Evolutionary conservation across 208 protist species (phyloP).

Genomic region (Trypanosoma boissoni): DNA sequence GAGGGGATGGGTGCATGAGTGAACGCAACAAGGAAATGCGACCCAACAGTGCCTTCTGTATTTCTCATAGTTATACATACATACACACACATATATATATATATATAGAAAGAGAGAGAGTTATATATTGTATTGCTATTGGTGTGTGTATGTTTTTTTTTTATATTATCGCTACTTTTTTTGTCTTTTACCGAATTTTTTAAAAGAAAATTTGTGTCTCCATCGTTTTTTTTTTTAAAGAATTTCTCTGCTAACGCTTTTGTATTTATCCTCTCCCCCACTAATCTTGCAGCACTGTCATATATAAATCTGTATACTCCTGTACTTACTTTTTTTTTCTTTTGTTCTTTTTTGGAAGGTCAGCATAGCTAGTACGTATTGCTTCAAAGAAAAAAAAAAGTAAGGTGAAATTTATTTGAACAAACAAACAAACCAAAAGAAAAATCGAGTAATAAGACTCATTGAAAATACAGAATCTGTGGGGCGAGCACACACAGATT

Average conservation of each 20-base stretch:
- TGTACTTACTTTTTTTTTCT: slow-evolving; percentile 7
- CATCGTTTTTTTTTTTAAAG: slow-evolving; percentile 22
- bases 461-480: too few relatives aligned
- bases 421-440: slow-evolving; percentile 1
- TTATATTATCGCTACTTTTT: neutral
- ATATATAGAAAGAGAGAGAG: neutral
- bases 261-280: too few relatives aligned
- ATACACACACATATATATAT: neutral
- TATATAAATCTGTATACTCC: neutral
- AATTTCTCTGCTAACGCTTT: too few relatives aligned
- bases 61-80: too few relatives aligned
- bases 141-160: neutral
- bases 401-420: neutral
- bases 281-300: too few relatives aligned
- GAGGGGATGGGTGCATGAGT: too few relatives aligned
- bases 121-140: too few relatives aligned
- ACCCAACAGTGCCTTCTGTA: too few relatives aligned
- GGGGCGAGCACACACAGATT: too few relatives aligned
- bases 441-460: slow-evolving; percentile 16
- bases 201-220: slow-evolving; percentile 15
- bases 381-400: neutral
- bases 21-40: too few relatives aligned
- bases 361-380: too few relatives aligned
- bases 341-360: slow-evolving; percentile 1
- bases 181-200: neutral